These are phyloP conservation scores for Diutina pseudorugosa DNA, from an alignment of 1,139 yeast species.

Conservation along the genomic window DNA sequence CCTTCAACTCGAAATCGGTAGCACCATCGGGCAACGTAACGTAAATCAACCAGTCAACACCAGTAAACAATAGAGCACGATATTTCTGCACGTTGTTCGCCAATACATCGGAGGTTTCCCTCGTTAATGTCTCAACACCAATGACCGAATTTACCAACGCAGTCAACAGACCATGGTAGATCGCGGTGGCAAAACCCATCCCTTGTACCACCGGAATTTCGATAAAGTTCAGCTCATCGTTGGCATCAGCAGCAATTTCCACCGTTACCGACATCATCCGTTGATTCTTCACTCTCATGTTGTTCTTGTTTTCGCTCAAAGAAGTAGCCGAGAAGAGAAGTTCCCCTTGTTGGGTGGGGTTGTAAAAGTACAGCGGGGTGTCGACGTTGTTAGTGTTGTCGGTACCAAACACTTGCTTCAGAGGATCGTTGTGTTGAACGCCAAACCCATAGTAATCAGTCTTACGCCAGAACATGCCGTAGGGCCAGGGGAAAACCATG, in stretches of 20 bases:
- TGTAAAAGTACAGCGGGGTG: slow-evolving; percentile 32
- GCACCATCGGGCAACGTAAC: slow-evolving; percentile 32
- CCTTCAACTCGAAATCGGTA: slow-evolving; percentile 6
- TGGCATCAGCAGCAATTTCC: slow-evolving; percentile 23
- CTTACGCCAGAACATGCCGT: slow-evolving; percentile 52
- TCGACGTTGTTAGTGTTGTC: slow-evolving; percentile 8
- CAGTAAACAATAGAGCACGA: slow-evolving; percentile 39
- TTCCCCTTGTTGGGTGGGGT: slow-evolving; percentile 35
- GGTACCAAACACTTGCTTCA: slow-evolving; percentile 29
- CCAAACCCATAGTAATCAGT: slow-evolving; percentile 45
- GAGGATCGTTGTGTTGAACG: slow-evolving; percentile 47
- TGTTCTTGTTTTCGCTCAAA: slow-evolving; percentile 19
- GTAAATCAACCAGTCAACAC: slow-evolving; percentile 47
- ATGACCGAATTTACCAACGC: slow-evolving; percentile 42
- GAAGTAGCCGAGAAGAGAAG: slow-evolving; percentile 45
- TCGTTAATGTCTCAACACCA: slow-evolving; percentile 36
- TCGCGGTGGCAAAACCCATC: slow-evolving; percentile 66
- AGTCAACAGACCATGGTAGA: slow-evolving; percentile 45
- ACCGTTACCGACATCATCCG: slow-evolving; percentile 46
- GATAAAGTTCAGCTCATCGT: slow-evolving; percentile 11
- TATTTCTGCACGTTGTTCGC: slow-evolving; percentile 37
- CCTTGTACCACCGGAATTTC: slow-evolving; percentile 48
- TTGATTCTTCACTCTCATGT: slow-evolving; percentile 37
- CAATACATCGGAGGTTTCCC: slow-evolving; percentile 30
- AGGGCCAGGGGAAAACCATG: slow-evolving; percentile 74